These are phyloP conservation scores for Hymenoscyphus albidus DNA, from an alignment of 2,329 filamentous ascomycete genomes.

Conservation along the genomic window DNA sequence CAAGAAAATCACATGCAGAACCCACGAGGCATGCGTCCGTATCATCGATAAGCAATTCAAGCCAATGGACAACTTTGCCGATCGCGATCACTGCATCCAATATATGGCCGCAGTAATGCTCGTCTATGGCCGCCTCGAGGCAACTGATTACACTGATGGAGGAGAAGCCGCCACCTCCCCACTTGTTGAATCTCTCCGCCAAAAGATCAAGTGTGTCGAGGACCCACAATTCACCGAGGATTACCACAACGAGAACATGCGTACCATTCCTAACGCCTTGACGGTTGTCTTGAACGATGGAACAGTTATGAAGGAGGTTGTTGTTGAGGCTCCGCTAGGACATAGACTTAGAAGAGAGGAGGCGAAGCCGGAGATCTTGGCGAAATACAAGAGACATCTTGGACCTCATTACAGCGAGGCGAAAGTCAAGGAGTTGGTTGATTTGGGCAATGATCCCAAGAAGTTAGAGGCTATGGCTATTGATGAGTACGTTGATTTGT, in stretches of 20 bases:
- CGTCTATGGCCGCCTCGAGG: conserved; percentile 87
- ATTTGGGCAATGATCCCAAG: conserved; percentile 71
- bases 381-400: conserved; percentile 93
- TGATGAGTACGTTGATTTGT: conserved; percentile 92
- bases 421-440: conserved; percentile 77
- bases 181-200: conserved; percentile 84
- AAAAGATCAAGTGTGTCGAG: conserved; percentile 95
- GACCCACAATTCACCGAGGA: conserved; percentile 91
- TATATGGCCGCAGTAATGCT: conserved; percentile 99
- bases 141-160: conserved; percentile 89
- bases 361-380: conserved; percentile 94
- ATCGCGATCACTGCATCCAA: conserved; percentile 98
- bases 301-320: conserved; percentile 83
- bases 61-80: conserved; percentile 99
- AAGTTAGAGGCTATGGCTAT: conserved; percentile 77
- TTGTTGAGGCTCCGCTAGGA: conserved; percentile 90
- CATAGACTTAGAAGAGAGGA: conserved; percentile 89
- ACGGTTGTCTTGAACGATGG: conserved; percentile 95
- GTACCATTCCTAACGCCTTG: conserved; percentile 95
- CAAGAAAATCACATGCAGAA: conserved; percentile 88
- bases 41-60: conserved; percentile 99
- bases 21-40: conserved; percentile 95
- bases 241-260: conserved; percentile 90
- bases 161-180: conserved; percentile 86
- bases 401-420: conserved; percentile 74